These are phyloP conservation scores for Kingdonia uniflora DNA, from an alignment of 164 flowering plant species.

Conservation along the genomic window DNA sequence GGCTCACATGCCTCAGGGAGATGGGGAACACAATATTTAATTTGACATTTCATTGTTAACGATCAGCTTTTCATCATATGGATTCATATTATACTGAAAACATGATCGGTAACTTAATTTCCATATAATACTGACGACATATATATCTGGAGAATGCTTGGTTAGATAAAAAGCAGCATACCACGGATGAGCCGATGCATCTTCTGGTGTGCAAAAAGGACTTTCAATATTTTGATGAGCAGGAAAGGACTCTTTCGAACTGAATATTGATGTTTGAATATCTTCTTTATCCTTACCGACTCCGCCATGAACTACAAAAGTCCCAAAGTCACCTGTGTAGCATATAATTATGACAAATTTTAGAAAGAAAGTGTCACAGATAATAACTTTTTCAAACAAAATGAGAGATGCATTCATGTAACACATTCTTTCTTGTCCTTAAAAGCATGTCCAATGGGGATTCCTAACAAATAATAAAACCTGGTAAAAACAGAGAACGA, in stretches of 20 bases:
- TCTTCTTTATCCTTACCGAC: conserved; percentile 24
- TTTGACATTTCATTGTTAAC: too few species aligned
- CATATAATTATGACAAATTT: conserved; percentile 1
- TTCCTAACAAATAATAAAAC: too few species aligned
- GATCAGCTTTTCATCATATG: too few species aligned
- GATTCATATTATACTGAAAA: too few species aligned
- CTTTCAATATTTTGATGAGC: conserved; percentile 19
- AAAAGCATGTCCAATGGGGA: too few species aligned
- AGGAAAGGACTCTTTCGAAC: conserved; percentile 17
- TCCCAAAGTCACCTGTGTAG: conserved; percentile 73
- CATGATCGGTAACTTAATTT: too few species aligned
- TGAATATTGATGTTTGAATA: conserved; percentile 12
- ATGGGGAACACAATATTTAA: too few species aligned
- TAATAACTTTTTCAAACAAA: conserved; percentile 2
- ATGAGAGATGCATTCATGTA: too few species aligned
- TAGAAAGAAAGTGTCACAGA: too few species aligned
- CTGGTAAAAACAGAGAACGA: too few species aligned
- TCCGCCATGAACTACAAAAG: conserved; percentile 57
- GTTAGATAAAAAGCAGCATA: conserved; percentile 13
- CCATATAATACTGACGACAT: not conserved
- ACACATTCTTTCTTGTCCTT: too few species aligned
- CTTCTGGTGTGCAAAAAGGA: conserved; percentile 17
- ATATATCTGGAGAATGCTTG: not conserved
- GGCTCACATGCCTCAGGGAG: too few species aligned
- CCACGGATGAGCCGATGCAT: conserved; percentile 23